phyloP scores from a whole-genome alignment of 768 basidiomycete genomes.

The Trichaptum fuscoviolaceum region DNA sequence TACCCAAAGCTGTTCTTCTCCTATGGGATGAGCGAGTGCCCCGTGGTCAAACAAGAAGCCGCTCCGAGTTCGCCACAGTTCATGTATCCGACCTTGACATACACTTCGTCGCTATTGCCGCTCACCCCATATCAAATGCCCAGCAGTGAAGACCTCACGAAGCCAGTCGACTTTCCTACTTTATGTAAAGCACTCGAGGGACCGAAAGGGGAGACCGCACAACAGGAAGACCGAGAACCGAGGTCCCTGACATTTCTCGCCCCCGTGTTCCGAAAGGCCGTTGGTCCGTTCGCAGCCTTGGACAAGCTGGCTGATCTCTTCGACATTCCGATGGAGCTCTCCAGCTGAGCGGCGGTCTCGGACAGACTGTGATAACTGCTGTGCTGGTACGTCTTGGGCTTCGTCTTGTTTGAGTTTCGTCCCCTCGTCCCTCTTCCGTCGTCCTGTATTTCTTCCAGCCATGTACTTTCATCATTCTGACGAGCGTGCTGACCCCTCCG shows the following conservation, averaged over 20 bases:
- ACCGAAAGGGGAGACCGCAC: no score
- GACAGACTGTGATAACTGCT: neutral
- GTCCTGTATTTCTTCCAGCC: neutral
- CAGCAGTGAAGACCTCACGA: neutral
- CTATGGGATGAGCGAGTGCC: neutral
- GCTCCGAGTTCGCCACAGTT: neutral
- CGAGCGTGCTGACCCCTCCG: neutral
- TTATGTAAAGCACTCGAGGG: neutral
- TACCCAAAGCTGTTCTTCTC: neutral
- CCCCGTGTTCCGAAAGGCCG: neutral
- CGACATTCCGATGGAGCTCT: neutral
- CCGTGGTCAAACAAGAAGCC: neutral
- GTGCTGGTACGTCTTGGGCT: neutral
- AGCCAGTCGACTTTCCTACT: neutral
- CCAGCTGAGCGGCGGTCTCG: neutral
- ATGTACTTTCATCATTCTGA: neutral
- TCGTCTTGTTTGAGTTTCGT: neutral
- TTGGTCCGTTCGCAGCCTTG: neutral
- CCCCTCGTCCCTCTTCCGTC: neutral
- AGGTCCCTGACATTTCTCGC: neutral
- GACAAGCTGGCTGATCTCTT: neutral
- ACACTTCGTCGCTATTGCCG: neutral
- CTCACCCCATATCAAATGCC: neutral
- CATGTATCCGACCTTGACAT: neutral
- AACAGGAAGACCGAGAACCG: neutral